A percentile compares a stretch with the other conserved stretches of the same genome.
Conservation (phyloP, 2,329 filamentous ascomycete genomes). For the Trichoderma sp. region DNA sequence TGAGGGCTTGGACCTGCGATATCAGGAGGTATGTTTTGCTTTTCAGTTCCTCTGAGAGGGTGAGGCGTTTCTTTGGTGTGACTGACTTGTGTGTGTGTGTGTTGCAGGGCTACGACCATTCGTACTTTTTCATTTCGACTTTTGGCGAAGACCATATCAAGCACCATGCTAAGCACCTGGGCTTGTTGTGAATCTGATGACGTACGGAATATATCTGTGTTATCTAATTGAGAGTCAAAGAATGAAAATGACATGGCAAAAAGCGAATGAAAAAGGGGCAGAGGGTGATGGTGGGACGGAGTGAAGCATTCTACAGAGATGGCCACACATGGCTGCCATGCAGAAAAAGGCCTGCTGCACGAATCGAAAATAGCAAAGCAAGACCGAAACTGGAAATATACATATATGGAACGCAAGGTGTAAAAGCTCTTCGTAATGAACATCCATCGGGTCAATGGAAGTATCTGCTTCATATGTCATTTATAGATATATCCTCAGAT, state of each 20-base stretch:
- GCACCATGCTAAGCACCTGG: conserved; percentile 84
- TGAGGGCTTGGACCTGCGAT: conserved; percentile 73
- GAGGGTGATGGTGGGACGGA: too few species aligned
- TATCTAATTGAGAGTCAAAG: too few species aligned
- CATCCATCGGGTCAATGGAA: neutral
- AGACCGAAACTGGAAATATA: neutral
- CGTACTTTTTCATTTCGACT: conserved; percentile 92
- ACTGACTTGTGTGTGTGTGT: conserved; percentile 10
- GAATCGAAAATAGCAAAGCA: neutral
- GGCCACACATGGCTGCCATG: neutral
- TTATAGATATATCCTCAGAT: neutral
- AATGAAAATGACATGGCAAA: neutral
- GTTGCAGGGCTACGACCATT: conserved; percentile 85
- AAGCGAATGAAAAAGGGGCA: too few species aligned
- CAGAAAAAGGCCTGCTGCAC: neutral
- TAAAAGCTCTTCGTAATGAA: neutral
- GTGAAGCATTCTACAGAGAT: neutral
- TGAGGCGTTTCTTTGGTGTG: neutral
- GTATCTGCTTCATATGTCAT: neutral
- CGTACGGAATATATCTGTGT: neutral
- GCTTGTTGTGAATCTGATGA: conserved; percentile 37
- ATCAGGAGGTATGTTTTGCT: conserved; percentile 65
- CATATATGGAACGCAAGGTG: too few species aligned
- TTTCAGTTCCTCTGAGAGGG: too few species aligned
- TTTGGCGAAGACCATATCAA: conserved; percentile 90